Base-by-base conservation (phyloP, 1,284 basidiomycete genomes). In the Microbotryum intermedium region DNA sequence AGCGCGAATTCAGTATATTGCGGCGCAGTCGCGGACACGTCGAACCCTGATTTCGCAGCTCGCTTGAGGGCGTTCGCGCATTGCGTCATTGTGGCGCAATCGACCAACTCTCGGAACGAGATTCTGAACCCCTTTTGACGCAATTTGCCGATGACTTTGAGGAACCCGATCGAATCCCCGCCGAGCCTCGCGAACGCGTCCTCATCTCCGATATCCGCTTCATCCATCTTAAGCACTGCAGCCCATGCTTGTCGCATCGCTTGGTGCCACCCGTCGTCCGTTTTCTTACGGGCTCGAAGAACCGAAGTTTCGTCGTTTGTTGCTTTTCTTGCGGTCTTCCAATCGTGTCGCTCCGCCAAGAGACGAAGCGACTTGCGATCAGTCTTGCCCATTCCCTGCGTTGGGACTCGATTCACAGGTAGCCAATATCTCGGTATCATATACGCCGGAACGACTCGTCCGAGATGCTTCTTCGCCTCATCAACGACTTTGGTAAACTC, bases 341-440 rank as follows among this genome's bases (percentile, higher is more conserved):
- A 67, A 42, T 59, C 57, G 47, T 57, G 39, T 4, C 10, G 18
- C 25, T 55, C 62, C 9, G 66, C 62, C 16, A 69, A 51, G 0
- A 25, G 42, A 5, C 50, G 58, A 13, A 70, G 58, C 11, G 53
- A 46, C 49, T 66, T 68, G 3, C 66, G 56, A 43, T 70, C 69
- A 6, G 65, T 61, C 47, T 70, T 70, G 23, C 69, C 69, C 58
- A 64, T 68, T 3, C 66, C 62, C 43, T 65, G 64, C 16, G 65
- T 63, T 30, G 69, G 69, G 4, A 70, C 62, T 6, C 59, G 62
- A 20, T 28, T 62, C 11, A 69, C 60, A 1, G 64, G 57, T 21
- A 69, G 52, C 68, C 68, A 70, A 45, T 68, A 66, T 3, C 62
- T 61, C 23, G 69, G 69, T 25, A 70, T 57, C 68, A 69, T 69